Conservation (phyloP, 2,329 filamentous ascomycete genomes). For the Diaporthe vaccinii region DNA sequence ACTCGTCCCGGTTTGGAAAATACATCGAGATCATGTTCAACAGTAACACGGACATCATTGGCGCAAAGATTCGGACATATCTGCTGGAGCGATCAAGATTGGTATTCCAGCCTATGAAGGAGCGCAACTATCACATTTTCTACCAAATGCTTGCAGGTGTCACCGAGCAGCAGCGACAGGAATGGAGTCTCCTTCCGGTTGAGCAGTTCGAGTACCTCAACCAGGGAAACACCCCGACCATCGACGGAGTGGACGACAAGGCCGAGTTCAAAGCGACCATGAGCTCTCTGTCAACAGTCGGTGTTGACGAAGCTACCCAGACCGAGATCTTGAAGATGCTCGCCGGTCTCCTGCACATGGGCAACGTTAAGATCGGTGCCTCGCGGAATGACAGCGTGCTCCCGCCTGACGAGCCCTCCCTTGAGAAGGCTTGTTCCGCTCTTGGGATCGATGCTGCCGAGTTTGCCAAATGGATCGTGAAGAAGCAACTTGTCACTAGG, state of each 20-base stretch:
- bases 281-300: conserved; percentile 88
- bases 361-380: conserved; percentile 95
- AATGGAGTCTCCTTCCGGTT: conserved; percentile 82
- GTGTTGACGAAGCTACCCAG: conserved; percentile 81
- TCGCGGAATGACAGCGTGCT: conserved; percentile 90
- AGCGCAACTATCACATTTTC: conserved; percentile 99
- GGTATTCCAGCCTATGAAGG: conserved; percentile 97
- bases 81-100: conserved; percentile 94
- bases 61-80: conserved; percentile 96
- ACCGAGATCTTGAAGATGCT: conserved; percentile 89
- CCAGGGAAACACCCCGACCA: conserved; percentile 90
- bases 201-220: conserved; percentile 98
- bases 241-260: conserved; percentile 96
- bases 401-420: conserved; percentile 82
- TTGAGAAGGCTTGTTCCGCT: conserved; percentile 85
- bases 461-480: conserved; percentile 98
- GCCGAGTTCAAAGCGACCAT: conserved; percentile 92
- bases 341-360: conserved; percentile 91
- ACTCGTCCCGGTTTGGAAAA: conserved; percentile 98
- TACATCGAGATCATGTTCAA: conserved; percentile 99
- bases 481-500: conserved; percentile 96
- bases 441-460: conserved; percentile 88
- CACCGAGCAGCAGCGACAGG: conserved; percentile 84
- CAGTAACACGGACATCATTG: conserved; percentile 93
- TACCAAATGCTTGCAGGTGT: conserved; percentile 96